Conservation (phyloP, 441 rosid genomes). For the Bruguiera hainesii region DNA sequence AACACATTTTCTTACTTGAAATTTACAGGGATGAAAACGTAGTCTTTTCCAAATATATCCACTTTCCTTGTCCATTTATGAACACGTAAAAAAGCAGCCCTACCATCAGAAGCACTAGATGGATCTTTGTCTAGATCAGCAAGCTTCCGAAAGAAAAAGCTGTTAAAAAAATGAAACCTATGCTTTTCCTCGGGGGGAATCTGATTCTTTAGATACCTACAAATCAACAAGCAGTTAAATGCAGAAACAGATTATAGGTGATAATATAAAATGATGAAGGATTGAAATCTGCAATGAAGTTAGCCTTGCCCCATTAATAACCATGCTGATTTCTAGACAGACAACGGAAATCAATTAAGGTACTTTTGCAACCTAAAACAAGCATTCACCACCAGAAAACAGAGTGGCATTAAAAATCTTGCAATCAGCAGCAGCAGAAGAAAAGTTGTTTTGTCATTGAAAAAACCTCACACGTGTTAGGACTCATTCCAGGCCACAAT, state of each 20-base stretch:
- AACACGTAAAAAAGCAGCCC: constrained; percentile 85
- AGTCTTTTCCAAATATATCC: constrained; percentile 84
- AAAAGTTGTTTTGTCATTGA: no score
- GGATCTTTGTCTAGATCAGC: constrained; percentile 89
- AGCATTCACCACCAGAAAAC: no score
- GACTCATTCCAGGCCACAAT: constrained; percentile 1
- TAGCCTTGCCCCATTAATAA: background rate
- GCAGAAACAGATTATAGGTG: constrained; percentile 4
- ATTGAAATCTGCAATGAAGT: no score
- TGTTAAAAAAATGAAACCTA: constrained; percentile 83
- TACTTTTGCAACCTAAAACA: no score
- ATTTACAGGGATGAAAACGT: constrained; percentile 89
- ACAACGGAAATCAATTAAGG: no score
- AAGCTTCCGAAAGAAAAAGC: constrained; percentile 96
- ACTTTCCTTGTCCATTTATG: constrained; percentile 95
- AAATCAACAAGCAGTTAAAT: constrained; percentile 2
- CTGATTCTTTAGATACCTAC: constrained; percentile 71
- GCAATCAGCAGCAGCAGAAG: no score
- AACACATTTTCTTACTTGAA: constrained; percentile 54
- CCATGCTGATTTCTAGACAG: background rate
- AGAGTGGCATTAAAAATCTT: no score
- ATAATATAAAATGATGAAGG: background rate
- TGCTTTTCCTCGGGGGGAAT: constrained; percentile 54
- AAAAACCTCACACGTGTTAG: no score
- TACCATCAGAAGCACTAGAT: constrained; percentile 62